phyloP scores from a whole-genome alignment of 495 filamentous ascomycete genomes.

The Penicillium parvum region DNA sequence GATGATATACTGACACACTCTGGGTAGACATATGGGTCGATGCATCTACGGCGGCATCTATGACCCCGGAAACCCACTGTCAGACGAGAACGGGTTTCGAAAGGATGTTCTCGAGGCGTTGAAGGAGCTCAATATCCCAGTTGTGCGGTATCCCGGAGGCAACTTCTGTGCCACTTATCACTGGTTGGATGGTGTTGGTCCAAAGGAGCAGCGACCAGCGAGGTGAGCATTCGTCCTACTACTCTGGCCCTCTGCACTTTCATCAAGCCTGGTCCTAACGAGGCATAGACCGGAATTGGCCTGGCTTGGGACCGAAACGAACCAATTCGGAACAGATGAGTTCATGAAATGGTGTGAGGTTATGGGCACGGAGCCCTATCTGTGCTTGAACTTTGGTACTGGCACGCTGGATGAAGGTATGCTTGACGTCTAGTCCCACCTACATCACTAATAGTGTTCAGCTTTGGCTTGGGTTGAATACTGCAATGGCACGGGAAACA shows the following conservation, averaged over 20 bases:
- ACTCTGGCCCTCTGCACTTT: no score
- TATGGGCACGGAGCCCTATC: slow-evolving; percentile 66
- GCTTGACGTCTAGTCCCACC: background rate
- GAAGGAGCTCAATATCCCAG: slow-evolving; percentile 65
- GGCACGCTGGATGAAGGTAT: slow-evolving; percentile 65
- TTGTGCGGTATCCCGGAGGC: slow-evolving; percentile 74
- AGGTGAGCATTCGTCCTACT: slow-evolving; percentile 28
- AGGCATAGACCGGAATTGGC: slow-evolving; percentile 60
- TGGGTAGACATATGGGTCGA: slow-evolving; percentile 67
- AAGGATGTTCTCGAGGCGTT: slow-evolving; percentile 68
- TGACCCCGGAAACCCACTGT: slow-evolving; percentile 64
- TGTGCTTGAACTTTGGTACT: slow-evolving; percentile 74
- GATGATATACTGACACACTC: slow-evolving; percentile 10
- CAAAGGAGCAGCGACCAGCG: slow-evolving; percentile 58
- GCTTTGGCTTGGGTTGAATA: slow-evolving; percentile 77
- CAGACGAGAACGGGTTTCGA: slow-evolving; percentile 69
- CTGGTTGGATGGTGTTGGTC: slow-evolving; percentile 75
- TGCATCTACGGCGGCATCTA: slow-evolving; percentile 86
- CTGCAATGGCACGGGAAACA: slow-evolving; percentile 68
- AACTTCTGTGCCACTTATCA: slow-evolving; percentile 82
- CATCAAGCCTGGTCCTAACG: no score
- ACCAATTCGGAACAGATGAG: slow-evolving; percentile 78
- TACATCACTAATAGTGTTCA: slow-evolving; percentile 8
- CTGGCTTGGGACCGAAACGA: slow-evolving; percentile 69
- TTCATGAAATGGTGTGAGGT: slow-evolving; percentile 75